Evolutionary conservation across 768 basidiomycete genomes (phyloP).

Genomic region (Mycena kentingensis): DNA sequence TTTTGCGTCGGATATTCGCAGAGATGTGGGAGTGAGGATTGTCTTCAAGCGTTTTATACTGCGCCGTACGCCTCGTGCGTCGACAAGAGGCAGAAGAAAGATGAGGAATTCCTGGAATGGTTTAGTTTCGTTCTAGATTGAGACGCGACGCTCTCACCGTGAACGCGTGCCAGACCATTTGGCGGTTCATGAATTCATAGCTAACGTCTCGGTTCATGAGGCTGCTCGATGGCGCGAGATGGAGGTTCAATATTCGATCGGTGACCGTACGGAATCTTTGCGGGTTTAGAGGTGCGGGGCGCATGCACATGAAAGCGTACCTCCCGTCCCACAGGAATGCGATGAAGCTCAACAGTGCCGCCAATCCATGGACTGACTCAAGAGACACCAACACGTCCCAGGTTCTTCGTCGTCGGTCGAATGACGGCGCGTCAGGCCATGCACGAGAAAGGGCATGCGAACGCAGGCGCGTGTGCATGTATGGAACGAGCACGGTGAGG

Average conservation of each 20-base stretch:
- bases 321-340: conserved; percentile 85
- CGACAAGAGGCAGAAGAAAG: conserved; percentile 87
- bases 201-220: conserved; percentile 82
- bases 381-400: conserved; percentile 70
- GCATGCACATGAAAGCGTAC: conserved; percentile 44
- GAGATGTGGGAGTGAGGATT: conserved; percentile 30
- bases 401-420: conserved; percentile 68
- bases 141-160: conserved; percentile 60
- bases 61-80: conserved; percentile 63
- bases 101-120: conserved; percentile 84
- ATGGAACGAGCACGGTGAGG: conserved; percentile 76
- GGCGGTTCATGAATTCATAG: conserved; percentile 99
- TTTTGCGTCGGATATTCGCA: conserved; percentile 8
- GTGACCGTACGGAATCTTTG: conserved; percentile 81
- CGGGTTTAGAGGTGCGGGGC: neutral
- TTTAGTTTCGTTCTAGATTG: neutral
- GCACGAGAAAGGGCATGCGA: conserved; percentile 75
- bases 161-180: conserved; percentile 99
- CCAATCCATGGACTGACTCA: conserved; percentile 65
- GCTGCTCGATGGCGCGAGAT: conserved; percentile 68
- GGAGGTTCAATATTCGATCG: conserved; percentile 76
- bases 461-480: conserved; percentile 75
- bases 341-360: conserved; percentile 75
- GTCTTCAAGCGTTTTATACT: conserved; percentile 45
- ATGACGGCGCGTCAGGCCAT: conserved; percentile 90